A percentile compares a stretch with the other conserved stretches of the same genome.
These are phyloP conservation scores for Candida hungchunana DNA, from an alignment of 805 yeast genomes.

Conservation along the genomic window DNA sequence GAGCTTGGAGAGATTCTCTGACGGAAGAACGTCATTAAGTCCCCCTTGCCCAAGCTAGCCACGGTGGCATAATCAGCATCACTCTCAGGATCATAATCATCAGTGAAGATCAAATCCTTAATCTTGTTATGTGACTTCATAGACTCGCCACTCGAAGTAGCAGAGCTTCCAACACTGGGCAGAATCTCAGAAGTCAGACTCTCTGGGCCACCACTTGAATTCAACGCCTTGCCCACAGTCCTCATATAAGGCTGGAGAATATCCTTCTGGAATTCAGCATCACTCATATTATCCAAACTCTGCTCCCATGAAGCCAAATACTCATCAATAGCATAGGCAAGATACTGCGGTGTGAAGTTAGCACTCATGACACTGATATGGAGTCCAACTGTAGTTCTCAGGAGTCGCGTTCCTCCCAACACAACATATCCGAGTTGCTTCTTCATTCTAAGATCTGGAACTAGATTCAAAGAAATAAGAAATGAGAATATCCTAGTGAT, in stretches of 20 bases:
- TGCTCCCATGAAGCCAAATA: slow-evolving; percentile 40
- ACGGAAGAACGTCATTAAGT: slow-evolving; percentile 35
- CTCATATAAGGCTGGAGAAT: slow-evolving; percentile 37
- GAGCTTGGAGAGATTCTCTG: slow-evolving; percentile 35
- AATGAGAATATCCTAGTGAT: slow-evolving; percentile 45
- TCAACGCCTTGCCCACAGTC: slow-evolving; percentile 13
- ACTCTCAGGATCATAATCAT: slow-evolving; percentile 14
- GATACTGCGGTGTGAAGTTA: slow-evolving; percentile 33
- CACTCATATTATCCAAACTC: slow-evolving; percentile 29
- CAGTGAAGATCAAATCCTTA: slow-evolving; percentile 17
- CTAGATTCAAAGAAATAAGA: slow-evolving; percentile 40
- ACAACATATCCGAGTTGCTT: slow-evolving; percentile 62
- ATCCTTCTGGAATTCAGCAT: slow-evolving; percentile 31
- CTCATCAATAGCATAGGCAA: slow-evolving; percentile 45
- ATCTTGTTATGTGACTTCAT: slow-evolving; percentile 41
- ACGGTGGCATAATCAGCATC: slow-evolving; percentile 26
- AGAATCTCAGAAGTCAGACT: slow-evolving; percentile 31
- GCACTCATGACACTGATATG: slow-evolving; percentile 56
- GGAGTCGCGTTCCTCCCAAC: slow-evolving; percentile 48
- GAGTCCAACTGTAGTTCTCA: slow-evolving; percentile 52
- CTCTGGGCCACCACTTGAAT: slow-evolving; percentile 30
- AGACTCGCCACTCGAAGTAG: slow-evolving; percentile 16
- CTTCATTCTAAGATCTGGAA: slow-evolving; percentile 47
- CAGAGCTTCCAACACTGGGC: slow-evolving; percentile 34
- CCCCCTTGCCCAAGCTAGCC: slow-evolving; percentile 25